A percentile compares a stretch with the other conserved stretches of the same genome.
These are phyloP conservation scores for Podospora fimiseda DNA, from an alignment of 495 filamentous ascomycete genomes.

Conservation along the genomic window DNA sequence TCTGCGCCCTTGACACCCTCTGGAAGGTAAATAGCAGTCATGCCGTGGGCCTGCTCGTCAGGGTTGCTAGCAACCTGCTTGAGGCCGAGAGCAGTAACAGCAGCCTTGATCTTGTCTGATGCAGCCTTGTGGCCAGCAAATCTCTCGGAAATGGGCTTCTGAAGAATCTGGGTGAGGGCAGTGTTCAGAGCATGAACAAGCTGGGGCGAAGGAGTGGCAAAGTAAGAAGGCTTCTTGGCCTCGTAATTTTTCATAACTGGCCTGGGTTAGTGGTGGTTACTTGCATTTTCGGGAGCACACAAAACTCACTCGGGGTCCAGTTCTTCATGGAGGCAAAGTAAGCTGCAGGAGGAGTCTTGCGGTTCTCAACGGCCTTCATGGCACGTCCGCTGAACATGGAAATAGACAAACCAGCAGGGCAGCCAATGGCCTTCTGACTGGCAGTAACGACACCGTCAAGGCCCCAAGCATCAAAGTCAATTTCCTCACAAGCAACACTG, in stretches of 20 bases:
- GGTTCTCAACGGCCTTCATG: conserved; percentile 70
- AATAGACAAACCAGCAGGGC: conserved; percentile 87
- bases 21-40: conserved; percentile 95
- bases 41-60: conserved; percentile 89
- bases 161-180: conserved; percentile 78
- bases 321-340: conserved; percentile 97
- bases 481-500: conserved; percentile 92
- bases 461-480: conserved; percentile 90
- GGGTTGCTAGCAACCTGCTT: conserved; percentile 77
- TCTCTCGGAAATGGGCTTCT: conserved; percentile 65
- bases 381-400: conserved; percentile 86
- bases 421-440: conserved; percentile 93
- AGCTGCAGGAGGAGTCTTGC: conserved; percentile 70
- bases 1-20: conserved; percentile 73
- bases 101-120: conserved; percentile 76
- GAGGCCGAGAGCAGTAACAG: conserved; percentile 70
- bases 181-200: conserved; percentile 92
- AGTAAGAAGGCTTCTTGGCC: conserved; percentile 93
- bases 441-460: conserved; percentile 91
- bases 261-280: too few relatives aligned
- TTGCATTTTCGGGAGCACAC: too few relatives aligned
- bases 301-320: conserved; percentile 73
- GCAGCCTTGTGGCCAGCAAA: conserved; percentile 71
- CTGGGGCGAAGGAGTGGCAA: conserved; percentile 92
- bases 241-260: conserved; percentile 99